A percentile compares a stretch with the other conserved stretches of the same genome.
These are phyloP conservation scores for Teratosphaeriaceae sp. DNA, from an alignment of 2,329 filamentous ascomycete genomes.

Conservation along the genomic window DNA sequence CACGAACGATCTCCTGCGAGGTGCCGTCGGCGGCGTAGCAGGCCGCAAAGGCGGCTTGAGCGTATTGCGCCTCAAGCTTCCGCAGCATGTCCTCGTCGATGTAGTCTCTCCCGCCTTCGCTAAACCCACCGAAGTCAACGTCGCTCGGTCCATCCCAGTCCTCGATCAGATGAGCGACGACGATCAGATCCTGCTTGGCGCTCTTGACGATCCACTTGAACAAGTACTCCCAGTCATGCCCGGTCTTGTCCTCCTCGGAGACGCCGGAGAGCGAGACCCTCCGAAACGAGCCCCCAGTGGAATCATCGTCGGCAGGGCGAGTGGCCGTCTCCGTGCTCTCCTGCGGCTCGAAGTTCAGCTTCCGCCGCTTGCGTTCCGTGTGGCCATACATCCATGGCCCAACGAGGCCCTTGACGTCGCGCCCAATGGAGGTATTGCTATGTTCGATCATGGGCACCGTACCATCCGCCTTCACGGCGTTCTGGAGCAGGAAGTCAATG, in stretches of 20 bases:
- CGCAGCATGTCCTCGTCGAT: constrained; percentile 55
- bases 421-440: constrained; percentile 34
- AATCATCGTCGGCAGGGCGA: not conserved
- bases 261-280: constrained; percentile 25
- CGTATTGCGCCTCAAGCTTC: constrained; percentile 58
- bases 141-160: constrained; percentile 70
- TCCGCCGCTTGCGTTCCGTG: constrained; percentile 48
- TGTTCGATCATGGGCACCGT: constrained; percentile 12
- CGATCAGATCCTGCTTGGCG: constrained; percentile 48
- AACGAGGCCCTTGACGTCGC: constrained; percentile 62
- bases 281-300: constrained; percentile 7
- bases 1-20: constrained; percentile 51
- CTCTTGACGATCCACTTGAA: constrained; percentile 60
- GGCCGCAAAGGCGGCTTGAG: constrained; percentile 59
- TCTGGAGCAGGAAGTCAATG: constrained; percentile 55
- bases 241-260: constrained; percentile 32
- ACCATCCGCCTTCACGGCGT: constrained; percentile 42
- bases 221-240: constrained; percentile 61
- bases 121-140: constrained; percentile 55
- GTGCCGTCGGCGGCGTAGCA: constrained; percentile 61
- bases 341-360: constrained; percentile 11
- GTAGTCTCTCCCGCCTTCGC: constrained; percentile 45
- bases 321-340: constrained; percentile 1
- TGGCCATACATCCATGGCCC: constrained; percentile 68
- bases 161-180: constrained; percentile 57